Base-by-base conservation (phyloP, 75 land plant species). In the Cupressus sempervirens region DNA sequence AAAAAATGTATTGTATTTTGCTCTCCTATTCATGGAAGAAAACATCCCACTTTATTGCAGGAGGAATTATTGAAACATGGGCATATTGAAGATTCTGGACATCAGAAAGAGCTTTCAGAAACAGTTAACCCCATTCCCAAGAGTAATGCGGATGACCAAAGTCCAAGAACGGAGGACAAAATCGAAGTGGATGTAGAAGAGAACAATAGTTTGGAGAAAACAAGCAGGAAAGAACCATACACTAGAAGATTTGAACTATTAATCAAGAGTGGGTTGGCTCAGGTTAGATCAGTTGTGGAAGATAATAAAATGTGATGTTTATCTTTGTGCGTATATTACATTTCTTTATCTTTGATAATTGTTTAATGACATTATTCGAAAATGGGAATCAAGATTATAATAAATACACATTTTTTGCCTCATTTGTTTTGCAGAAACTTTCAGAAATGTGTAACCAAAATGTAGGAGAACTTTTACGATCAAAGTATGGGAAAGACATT, bases 221-320 rank as follows among this genome's bases (percentile, higher is more conserved):
- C 90, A 56, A 91, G 97, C 35, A 98, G 96, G 81, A 98, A 98
- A 81, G 99, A 98, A 91, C 90, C 96, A 40, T 88, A 58, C 65
- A 26, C 88, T 23, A 89, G 99, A 43, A 93, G 99, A 89, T 83
- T 82, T 38, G 98, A 98, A 84, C 84, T 98, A 75, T 83, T 98
- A 52, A 76, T 89, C 32, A 83, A 88, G n/a, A 92, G 96, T 87
- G 95, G 97, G 34, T 91, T 98, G 77, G 99, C 93, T 54, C 93
- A 98, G 97, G 99, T 98, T 81, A 87, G 87, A 88, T 18, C 34
- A 15, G 3, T 41, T 77, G 26, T 40, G 80, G 48, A 81, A 43
- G 80, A 11, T 23, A 32, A 74, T 38, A 76, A 84, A 46, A 80
- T 81, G 43, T 38, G 65, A 34, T 34, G 16, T 84, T 56, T 58